Evolutionary conservation across 768 basidiomycete genomes (phyloP).

Genomic region (Panaeolus papilionaceus): DNA sequence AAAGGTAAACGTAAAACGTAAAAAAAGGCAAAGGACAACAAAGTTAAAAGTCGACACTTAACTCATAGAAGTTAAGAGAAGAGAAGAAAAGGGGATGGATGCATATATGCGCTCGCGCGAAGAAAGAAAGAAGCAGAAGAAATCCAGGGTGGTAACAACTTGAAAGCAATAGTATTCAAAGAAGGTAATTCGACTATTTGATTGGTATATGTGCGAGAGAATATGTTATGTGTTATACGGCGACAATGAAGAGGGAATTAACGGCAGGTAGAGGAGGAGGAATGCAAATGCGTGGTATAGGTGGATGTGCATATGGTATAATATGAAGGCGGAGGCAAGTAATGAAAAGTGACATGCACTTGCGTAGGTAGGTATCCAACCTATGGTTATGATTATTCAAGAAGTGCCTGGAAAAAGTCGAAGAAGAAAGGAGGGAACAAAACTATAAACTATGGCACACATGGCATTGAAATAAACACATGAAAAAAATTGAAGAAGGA

Average conservation of each 20-base stretch:
- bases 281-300: constrained; percentile 6
- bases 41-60: background rate
- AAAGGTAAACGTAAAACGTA: too few species aligned
- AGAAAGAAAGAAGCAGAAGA: constrained; percentile 12
- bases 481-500: background rate
- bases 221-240: constrained; percentile 13
- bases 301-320: constrained; percentile 22
- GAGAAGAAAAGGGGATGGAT: background rate
- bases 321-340: constrained; percentile 18
- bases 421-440: constrained; percentile 15
- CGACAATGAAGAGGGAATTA: constrained; percentile 16
- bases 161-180: constrained; percentile 22
- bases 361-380: constrained; percentile 17
- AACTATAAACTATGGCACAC: constrained; percentile 8
- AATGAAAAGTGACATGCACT: constrained; percentile 17
- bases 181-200: constrained; percentile 17
- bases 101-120: constrained; percentile 3
- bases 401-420: constrained; percentile 18
- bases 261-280: constrained; percentile 18
- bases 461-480: constrained; percentile 14
- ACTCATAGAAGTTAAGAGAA: background rate
- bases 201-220: constrained; percentile 19
- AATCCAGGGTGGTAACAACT: constrained; percentile 17
- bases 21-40: background rate
- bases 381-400: constrained; percentile 18